phyloP scores from a whole-genome alignment of 2,329 filamentous ascomycete species.

The Fusarium pseudoanthophilum region DNA sequence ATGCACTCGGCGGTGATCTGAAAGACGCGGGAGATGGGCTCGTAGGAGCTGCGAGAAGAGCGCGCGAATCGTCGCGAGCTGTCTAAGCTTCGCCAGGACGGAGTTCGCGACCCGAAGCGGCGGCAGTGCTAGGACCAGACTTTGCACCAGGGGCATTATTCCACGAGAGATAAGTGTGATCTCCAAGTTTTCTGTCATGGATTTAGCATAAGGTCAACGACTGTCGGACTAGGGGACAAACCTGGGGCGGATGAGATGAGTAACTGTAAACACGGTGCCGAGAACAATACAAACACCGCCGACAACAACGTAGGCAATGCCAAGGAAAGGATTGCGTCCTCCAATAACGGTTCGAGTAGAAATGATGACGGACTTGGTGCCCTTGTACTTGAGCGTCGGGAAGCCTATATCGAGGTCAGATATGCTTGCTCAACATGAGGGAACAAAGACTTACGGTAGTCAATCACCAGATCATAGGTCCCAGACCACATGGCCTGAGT shows the following conservation, averaged over 20 bases:
- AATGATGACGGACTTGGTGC: constrained; percentile 89
- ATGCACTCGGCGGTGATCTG: constrained; percentile 9
- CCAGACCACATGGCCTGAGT: constrained; percentile 73
- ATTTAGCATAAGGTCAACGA: background rate
- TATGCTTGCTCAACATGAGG: background rate
- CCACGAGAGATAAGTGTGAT: constrained; percentile 98
- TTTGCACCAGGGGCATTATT: constrained; percentile 70
- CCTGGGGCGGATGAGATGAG: constrained; percentile 91
- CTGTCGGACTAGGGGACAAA: constrained; percentile 54
- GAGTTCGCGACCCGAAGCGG: constrained; percentile 67
- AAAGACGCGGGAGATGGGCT: constrained; percentile 22
- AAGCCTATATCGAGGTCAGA: constrained; percentile 70
- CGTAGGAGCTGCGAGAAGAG: constrained; percentile 30
- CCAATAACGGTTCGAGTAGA: constrained; percentile 93
- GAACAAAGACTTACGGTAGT: constrained; percentile 72
- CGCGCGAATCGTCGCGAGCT: constrained; percentile 44
- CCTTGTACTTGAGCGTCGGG: constrained; percentile 79
- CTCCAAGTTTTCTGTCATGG: constrained; percentile 85
- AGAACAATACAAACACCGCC: constrained; percentile 92
- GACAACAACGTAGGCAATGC: constrained; percentile 94
- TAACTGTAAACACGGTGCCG: constrained; percentile 87
- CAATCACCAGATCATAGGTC: constrained; percentile 79
- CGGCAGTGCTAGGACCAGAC: constrained; percentile 55
- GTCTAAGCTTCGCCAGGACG: constrained; percentile 57
- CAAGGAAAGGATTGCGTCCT: constrained; percentile 93